phyloP scores from a whole-genome alignment of 192 early-diverging fungal species.

The Rhizophagus prolifer region DNA sequence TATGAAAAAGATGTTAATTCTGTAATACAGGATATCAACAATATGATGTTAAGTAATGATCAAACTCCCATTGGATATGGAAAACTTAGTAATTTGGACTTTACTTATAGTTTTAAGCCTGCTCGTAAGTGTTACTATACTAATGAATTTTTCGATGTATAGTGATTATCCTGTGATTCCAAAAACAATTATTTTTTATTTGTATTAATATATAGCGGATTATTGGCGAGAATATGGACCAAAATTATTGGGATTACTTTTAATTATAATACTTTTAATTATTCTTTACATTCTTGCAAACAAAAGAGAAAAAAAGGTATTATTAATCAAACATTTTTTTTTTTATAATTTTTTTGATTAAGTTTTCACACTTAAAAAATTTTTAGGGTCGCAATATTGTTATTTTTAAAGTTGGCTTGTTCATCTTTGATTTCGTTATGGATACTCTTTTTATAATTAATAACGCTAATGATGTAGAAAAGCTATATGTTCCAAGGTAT shows the following conservation, averaged over 20 bases:
- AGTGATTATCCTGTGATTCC: no score
- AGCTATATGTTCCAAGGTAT: slow-evolving; percentile 10
- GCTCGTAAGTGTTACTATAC: background rate
- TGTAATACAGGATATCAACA: background rate
- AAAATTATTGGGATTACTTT: no score
- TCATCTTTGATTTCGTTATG: background rate
- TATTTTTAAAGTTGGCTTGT: background rate
- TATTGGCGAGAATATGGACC: background rate
- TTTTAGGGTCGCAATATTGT: slow-evolving; percentile 1
- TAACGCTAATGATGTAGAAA: background rate
- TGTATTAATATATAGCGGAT: background rate
- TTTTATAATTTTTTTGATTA: no score
- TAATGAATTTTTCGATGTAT: no score
- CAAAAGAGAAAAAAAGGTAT: no score
- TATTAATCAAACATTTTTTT: no score
- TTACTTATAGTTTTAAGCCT: background rate
- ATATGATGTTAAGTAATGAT: background rate
- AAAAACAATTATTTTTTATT: no score
- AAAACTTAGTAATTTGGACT: background rate
- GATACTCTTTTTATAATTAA: slow-evolving; percentile 5
- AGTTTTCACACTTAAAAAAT: no score
- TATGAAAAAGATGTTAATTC: background rate
- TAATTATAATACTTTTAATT: no score
- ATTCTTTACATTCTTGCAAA: no score
- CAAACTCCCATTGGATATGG: background rate